Evolutionary conservation across 2,329 filamentous ascomycete genomes (phyloP).

Genomic region (Pseudocercospora fijiensis): DNA sequence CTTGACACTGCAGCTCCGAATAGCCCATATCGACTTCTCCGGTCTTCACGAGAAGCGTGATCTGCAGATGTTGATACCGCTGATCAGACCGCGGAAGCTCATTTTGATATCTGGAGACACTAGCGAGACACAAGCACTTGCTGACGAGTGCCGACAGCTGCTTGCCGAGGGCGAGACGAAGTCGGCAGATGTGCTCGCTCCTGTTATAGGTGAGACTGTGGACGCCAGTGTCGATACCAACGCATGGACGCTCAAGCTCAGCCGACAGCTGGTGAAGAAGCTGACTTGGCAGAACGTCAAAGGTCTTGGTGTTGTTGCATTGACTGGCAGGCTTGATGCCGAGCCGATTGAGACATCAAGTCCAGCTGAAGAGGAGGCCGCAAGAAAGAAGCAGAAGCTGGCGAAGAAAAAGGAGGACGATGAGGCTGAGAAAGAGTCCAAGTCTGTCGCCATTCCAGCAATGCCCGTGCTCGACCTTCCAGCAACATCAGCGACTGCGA

Average conservation of each 20-base stretch:
- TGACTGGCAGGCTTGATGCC: constrained; percentile 71
- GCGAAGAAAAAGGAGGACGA: constrained; percentile 44
- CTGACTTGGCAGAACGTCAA: constrained; percentile 94
- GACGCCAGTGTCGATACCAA: constrained; percentile 97
- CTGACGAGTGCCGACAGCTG: constrained; percentile 74
- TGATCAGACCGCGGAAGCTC: constrained; percentile 90
- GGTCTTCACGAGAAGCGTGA: constrained; percentile 92
- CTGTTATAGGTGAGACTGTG: constrained; percentile 68
- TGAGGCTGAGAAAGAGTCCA: constrained; percentile 1
- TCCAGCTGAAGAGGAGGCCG: constrained; percentile 37
- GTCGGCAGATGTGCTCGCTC: constrained; percentile 69
- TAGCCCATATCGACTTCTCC: constrained; percentile 88
- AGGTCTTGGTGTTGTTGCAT: constrained; percentile 85
- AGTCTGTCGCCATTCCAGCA: constrained; percentile 27
- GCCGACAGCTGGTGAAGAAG: constrained; percentile 77
- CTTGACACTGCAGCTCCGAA: constrained; percentile 68
- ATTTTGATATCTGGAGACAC: constrained; percentile 82
- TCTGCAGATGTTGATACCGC: constrained; percentile 88
- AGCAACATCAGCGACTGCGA: constrained; percentile 51
- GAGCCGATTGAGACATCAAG: constrained; percentile 41
- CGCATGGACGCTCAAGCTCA: constrained; percentile 91
- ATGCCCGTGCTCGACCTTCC: constrained; percentile 61
- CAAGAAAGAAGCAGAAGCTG: constrained; percentile 54
- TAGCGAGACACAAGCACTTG: constrained; percentile 75
- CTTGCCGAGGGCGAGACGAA: constrained; percentile 40